phyloP scores from a whole-genome alignment of 2,329 filamentous ascomycete genomes.

The Malbranchea cinnamomea region DNA sequence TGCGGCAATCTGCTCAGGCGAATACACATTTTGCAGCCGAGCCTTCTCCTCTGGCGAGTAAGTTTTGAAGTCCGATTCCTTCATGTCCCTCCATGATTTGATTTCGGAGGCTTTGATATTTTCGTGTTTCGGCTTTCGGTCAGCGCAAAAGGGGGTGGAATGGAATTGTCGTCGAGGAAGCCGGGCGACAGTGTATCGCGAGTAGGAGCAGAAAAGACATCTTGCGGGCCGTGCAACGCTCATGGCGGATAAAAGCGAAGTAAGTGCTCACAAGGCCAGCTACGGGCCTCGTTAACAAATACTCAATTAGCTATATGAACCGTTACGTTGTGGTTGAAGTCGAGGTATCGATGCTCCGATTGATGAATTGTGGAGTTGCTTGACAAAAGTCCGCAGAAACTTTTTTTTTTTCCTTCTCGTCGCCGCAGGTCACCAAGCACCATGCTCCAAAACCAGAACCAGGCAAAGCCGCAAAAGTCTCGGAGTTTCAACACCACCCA shows the following conservation, averaged over 20 bases:
- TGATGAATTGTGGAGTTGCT: no score
- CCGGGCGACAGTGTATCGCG: constrained; percentile 26
- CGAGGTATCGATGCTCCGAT: no score
- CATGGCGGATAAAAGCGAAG: constrained; percentile 31
- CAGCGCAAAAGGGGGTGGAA: constrained; percentile 24
- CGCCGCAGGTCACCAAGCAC: no score
- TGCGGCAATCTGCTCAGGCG: constrained; percentile 64
- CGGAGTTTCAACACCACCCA: no score
- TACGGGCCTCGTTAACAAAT: no score
- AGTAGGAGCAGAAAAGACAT: constrained; percentile 37
- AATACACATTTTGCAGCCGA: constrained; percentile 52
- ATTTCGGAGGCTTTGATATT: constrained; percentile 22
- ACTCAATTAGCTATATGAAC: constrained; percentile 7
- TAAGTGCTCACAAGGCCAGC: constrained; percentile 15
- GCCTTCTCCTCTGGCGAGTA: constrained; percentile 55
- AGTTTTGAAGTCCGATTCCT: constrained; percentile 29
- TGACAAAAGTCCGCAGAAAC: no score
- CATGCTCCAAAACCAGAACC: no score
- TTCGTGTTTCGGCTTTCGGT: constrained; percentile 23
- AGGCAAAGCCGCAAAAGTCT: no score
- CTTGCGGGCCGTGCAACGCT: constrained; percentile 33
- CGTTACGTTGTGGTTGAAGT: no score
- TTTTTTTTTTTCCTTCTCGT: no score
- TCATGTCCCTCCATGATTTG: constrained; percentile 10
- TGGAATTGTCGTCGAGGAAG: constrained; percentile 36